Percentiles rank a stretch among this genome's conserved stretches.
Conservation (phyloP, 345 rosid species). For the Limnanthes douglasii region DNA sequence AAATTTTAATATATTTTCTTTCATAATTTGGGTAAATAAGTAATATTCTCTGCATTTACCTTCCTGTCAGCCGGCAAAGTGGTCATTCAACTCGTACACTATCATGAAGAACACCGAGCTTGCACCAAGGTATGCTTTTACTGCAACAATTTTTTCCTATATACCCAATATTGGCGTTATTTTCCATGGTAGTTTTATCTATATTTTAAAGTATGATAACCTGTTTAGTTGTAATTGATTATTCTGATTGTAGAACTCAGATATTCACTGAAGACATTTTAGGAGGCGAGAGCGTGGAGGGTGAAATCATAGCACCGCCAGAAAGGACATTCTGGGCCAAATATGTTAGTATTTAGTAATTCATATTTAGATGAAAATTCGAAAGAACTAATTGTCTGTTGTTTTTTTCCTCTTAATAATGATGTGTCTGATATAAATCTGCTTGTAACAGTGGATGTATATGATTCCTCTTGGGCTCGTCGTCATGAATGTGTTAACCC, state of each 20-base stretch:
- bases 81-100: slow-evolving; percentile 80
- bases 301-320: slow-evolving; percentile 45
- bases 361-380: background rate
- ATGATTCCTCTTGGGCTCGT: slow-evolving; percentile 80
- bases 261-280: slow-evolving; percentile 49
- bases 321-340: slow-evolving; percentile 93
- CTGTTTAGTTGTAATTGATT: background rate
- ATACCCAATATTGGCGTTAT: background rate
- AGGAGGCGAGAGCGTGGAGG: slow-evolving; percentile 50
- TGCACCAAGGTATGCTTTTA: slow-evolving; percentile 56
- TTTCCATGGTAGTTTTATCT: background rate
- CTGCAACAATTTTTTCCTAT: background rate
- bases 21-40: no score
- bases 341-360: slow-evolving; percentile 46
- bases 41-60: no score
- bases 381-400: background rate
- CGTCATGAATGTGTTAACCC: slow-evolving; percentile 88
- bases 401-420: slow-evolving; percentile 1
- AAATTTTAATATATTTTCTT: no score
- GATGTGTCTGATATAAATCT: slow-evolving; percentile 3
- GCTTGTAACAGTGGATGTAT: slow-evolving; percentile 76
- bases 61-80: slow-evolving; percentile 86
- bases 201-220: background rate
- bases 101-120: slow-evolving; percentile 69
- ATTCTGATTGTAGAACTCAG: slow-evolving; percentile 41